Evolutionary conservation across 2,329 filamentous ascomycete species (phyloP).

Genomic region (Emericellopsis atlantica): DNA sequence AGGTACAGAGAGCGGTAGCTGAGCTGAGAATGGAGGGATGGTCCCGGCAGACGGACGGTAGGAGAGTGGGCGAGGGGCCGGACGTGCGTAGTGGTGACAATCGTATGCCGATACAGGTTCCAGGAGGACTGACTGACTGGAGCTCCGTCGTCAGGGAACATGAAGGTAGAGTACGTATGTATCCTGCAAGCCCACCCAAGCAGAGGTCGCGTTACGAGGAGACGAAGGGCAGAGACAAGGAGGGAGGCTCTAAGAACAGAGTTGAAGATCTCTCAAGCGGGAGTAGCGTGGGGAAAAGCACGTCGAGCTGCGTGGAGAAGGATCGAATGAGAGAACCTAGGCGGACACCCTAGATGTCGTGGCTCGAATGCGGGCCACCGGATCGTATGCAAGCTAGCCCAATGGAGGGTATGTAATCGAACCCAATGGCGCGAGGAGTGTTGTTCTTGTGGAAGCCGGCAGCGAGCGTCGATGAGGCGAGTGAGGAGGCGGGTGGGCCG

Average conservation of each 20-base stretch:
- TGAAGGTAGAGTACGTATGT: background rate
- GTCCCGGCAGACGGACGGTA: too few species aligned
- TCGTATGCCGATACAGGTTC: background rate
- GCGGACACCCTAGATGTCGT: slow-evolving; percentile 18
- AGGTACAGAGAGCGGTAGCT: too few species aligned
- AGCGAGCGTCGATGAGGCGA: too few species aligned
- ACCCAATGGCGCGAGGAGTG: slow-evolving; percentile 1
- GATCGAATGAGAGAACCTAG: slow-evolving; percentile 16
- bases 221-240: background rate
- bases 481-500: too few species aligned
- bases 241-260: slow-evolving; percentile 6
- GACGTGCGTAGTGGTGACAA: background rate
- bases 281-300: slow-evolving; percentile 19
- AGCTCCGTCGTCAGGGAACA: too few species aligned
- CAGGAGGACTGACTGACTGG: background rate
- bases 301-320: slow-evolving; percentile 14
- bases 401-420: slow-evolving; percentile 11
- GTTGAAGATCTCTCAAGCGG: slow-evolving; percentile 8
- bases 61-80: too few species aligned
- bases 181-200: slow-evolving; percentile 17
- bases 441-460: too few species aligned
- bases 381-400: slow-evolving; percentile 23
- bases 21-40: too few species aligned
- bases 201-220: slow-evolving; percentile 2
- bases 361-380: slow-evolving; percentile 24